Base-by-base conservation (phyloP, 352 stramenopile species). In the Globisporangium yorkense region DNA sequence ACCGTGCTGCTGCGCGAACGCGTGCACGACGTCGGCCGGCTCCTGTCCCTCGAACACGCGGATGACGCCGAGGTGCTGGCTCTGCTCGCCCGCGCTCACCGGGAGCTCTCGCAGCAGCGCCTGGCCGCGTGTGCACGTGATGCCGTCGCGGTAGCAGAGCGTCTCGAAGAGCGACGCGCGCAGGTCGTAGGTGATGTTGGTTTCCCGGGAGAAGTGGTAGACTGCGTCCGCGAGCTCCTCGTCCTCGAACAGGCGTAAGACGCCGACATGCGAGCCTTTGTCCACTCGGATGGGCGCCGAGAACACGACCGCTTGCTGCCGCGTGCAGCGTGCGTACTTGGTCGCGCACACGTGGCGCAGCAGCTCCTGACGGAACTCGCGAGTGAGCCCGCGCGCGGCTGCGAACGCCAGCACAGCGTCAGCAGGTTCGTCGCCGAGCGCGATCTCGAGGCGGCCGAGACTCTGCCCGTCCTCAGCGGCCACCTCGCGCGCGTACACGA, bases 211-310 rank as follows among this genome's bases (percentile, higher is more conserved):
- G 54, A 93, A 89, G 27, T 70, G 70, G 57, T 70, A 84, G 16
- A 89, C 72, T 3, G 77, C 81, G 58, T 93, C 83, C 0, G 70
- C 80, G 13, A 93, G 64, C 41, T 93, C 80, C 50, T 93, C 75
- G 40, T 86, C 79, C 45, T 91, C 81, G 16, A 67, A 57, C 12
- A 90, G 71, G 0, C 66, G 55, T 0, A 89, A 41, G 5, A 70
- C 56, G 13, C 75, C 74, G 0, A 74, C 65, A 9, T 35, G 56
- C 8, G 68, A 75, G 15, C 63, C 66, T 46, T 88, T 80, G 16
- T 77, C 78, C n/a, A 87, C 53, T 1, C 72, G 54, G 20, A 92
- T 70, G 7, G 82, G 80, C 9, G 80, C 62, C 8, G 63, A 55
- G 46, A 92, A 89, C 13, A 88, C 70, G 50, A 74, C 62, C 18